Percentiles rank a stretch among this genome's conserved stretches.
phyloP scores from a whole-genome alignment of 2,329 filamentous ascomycete species.

The Fusarium pilosicola region DNA sequence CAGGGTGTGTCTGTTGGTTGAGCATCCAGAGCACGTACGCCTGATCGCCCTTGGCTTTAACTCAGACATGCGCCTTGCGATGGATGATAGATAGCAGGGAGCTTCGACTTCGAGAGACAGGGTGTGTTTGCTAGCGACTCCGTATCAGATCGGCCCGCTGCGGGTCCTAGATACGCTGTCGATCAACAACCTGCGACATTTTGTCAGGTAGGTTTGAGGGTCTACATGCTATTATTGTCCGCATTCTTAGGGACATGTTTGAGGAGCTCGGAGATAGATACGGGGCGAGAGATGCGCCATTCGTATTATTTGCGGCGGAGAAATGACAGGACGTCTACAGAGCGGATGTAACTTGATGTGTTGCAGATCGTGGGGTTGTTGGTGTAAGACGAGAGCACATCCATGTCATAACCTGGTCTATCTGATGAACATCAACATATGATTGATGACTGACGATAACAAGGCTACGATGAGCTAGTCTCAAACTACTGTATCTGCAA shows the following conservation, averaged over 20 bases:
- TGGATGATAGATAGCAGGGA: constrained; percentile 12
- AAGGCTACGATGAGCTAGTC: constrained; percentile 2
- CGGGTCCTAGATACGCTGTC: constrained; percentile 31
- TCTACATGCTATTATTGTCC: neutral
- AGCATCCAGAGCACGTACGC: neutral
- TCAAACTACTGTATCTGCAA: constrained; percentile 23
- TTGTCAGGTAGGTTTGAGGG: constrained; percentile 15
- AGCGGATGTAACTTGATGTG: constrained; percentile 21
- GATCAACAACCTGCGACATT: constrained; percentile 35
- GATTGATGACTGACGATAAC: constrained; percentile 13
- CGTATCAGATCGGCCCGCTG: constrained; percentile 40
- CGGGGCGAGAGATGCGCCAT: neutral
- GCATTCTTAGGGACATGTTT: neutral
- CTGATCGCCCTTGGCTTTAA: constrained; percentile 8
- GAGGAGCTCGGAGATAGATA: constrained; percentile 5
- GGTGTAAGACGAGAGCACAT: constrained; percentile 2
- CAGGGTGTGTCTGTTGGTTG: constrained; percentile 17
- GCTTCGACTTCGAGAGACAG: constrained; percentile 4
- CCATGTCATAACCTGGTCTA: constrained; percentile 9
- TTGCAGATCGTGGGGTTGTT: constrained; percentile 27
- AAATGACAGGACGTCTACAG: constrained; percentile 11
- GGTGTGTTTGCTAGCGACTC: constrained; percentile 9
- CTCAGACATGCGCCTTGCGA: constrained; percentile 15
- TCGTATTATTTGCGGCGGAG: constrained; percentile 1
- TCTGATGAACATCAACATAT: constrained; percentile 6